These are phyloP conservation scores for Skeletonema tropicum DNA, from an alignment of 108 stramenopile species.

Conservation along the genomic window DNA sequence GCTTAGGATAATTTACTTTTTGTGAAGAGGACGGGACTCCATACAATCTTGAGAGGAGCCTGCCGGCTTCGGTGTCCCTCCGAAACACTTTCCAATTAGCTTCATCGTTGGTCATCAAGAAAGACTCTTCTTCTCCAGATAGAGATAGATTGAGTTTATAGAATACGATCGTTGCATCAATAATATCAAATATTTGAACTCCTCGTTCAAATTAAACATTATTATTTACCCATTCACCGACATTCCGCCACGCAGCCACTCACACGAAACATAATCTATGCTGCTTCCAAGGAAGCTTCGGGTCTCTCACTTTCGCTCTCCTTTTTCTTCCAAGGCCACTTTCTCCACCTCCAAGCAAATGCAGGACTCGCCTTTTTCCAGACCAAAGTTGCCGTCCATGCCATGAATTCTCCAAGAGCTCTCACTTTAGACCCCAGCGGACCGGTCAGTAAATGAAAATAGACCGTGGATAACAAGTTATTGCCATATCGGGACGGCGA, in stretches of 20 bases:
- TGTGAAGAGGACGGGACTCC: constrained; percentile 23
- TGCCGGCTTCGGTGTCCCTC: constrained; percentile 38
- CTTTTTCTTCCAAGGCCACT: neutral
- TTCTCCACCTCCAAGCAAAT: neutral
- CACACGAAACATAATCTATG: no score
- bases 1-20: constrained; percentile 31
- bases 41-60: constrained; percentile 35
- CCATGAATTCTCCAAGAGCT: constrained; percentile 16
- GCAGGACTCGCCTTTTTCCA: neutral
- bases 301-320: neutral
- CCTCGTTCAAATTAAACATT: no score
- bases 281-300: neutral
- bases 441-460: constrained; percentile 40
- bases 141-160: no score
- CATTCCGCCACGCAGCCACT: no score
- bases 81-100: constrained; percentile 32
- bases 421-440: constrained; percentile 31
- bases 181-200: no score
- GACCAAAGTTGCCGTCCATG: constrained; percentile 13
- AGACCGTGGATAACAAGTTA: constrained; percentile 19
- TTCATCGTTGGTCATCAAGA: constrained; percentile 10
- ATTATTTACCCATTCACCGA: no score
- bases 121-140: no score
- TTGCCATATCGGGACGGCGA: neutral
- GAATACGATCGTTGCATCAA: no score